These are phyloP conservation scores for Myxozyma mucilagina DNA, from an alignment of 805 yeast genomes.

Conservation along the genomic window DNA sequence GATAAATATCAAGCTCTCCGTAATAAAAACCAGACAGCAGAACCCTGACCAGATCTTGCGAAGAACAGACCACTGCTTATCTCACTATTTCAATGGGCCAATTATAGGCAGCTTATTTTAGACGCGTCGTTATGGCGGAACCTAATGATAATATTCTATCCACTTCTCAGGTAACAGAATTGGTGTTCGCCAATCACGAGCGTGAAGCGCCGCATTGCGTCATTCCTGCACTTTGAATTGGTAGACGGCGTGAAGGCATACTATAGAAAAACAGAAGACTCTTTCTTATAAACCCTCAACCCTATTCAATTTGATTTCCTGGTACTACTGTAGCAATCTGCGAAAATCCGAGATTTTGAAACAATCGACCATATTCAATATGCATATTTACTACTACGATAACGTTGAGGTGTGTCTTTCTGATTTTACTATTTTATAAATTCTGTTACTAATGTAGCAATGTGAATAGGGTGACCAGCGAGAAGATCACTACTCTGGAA, in stretches of 20 bases:
- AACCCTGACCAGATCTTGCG: too few species aligned
- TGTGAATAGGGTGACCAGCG: slow-evolving; percentile 26
- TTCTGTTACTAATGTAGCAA: not conserved
- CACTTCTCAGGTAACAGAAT: too few species aligned
- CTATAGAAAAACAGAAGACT: not conserved
- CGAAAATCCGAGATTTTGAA: not conserved
- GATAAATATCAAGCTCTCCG: too few species aligned
- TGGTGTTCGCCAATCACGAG: not conserved
- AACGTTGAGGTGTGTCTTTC: slow-evolving; percentile 17
- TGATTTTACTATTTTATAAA: not conserved
- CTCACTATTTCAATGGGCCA: too few species aligned
- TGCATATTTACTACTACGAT: slow-evolving; percentile 34
- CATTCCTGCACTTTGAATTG: not conserved
- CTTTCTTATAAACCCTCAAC: not conserved
- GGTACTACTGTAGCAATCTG: not conserved
- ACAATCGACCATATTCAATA: slow-evolving; percentile 1
- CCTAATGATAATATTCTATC: too few species aligned
- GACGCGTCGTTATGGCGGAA: too few species aligned
- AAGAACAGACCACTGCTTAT: too few species aligned
- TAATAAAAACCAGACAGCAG: too few species aligned
- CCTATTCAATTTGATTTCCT: not conserved
- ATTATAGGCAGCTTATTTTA: too few species aligned
- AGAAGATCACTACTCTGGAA: slow-evolving; percentile 21
- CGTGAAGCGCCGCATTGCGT: not conserved
- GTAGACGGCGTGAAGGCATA: not conserved